Conservation (phyloP, 345 rosid genomes). For the Raphanus sativus region DNA sequence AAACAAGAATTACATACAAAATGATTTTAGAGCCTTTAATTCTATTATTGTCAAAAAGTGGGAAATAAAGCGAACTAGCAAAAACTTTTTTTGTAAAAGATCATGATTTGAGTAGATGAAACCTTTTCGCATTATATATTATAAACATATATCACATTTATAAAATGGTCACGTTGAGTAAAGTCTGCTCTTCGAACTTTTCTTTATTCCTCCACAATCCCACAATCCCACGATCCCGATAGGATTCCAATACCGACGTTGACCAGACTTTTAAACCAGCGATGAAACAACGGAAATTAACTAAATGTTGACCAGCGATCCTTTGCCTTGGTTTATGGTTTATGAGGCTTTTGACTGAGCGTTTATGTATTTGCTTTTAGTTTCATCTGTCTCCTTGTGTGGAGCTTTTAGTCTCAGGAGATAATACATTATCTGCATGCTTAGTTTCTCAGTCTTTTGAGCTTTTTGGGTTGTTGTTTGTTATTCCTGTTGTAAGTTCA, state of each 20-base stretch:
- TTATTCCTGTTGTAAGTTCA: no score
- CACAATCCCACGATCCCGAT: slow-evolving; percentile 2
- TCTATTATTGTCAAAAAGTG: not conserved
- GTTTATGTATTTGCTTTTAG: no score
- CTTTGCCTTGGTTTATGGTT: no score
- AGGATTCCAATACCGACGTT: not conserved
- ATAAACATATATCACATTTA: not conserved
- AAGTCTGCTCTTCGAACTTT: slow-evolving; percentile 3
- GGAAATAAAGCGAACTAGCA: not conserved
- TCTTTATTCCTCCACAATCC: not conserved
- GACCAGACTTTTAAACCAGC: slow-evolving; percentile 16
- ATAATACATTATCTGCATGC: no score
- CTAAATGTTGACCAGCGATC: not conserved
- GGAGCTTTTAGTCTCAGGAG: no score
- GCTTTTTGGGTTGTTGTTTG: no score
- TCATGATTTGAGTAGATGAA: not conserved
- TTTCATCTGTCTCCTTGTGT: no score
- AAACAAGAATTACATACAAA: not conserved
- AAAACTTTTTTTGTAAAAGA: not conserved
- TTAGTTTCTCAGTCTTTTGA: no score
- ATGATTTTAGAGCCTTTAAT: not conserved
- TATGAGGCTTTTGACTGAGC: no score
- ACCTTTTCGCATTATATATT: not conserved
- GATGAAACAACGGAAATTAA: not conserved
- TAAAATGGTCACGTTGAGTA: not conserved